Conservation (phyloP, 192 early-diverging fungal species). For the Linnemannia elongata region DNA sequence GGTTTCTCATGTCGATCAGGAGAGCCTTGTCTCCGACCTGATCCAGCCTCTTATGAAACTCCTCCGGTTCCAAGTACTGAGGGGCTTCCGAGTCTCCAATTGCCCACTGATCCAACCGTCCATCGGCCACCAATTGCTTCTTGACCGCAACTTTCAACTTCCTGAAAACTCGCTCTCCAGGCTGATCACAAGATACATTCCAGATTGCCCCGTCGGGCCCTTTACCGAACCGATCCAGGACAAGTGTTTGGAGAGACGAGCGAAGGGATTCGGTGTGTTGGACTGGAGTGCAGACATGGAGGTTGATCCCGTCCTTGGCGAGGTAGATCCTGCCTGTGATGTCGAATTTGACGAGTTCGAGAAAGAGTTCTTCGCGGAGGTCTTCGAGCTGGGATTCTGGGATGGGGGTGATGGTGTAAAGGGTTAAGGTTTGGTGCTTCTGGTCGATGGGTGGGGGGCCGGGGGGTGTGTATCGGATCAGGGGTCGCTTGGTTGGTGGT, state of each 20-base stretch:
- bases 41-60: slow-evolving; percentile 71
- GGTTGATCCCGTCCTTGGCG: slow-evolving; percentile 81
- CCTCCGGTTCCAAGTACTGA: slow-evolving; percentile 72
- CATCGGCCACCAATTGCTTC: slow-evolving; percentile 59
- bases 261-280: slow-evolving; percentile 54
- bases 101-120: slow-evolving; percentile 16
- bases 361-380: slow-evolving; percentile 57
- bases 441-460: slow-evolving; percentile 12
- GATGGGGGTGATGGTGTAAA: slow-evolving; percentile 64
- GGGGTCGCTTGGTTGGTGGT: neutral
- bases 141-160: slow-evolving; percentile 76
- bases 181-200: slow-evolving; percentile 75
- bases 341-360: slow-evolving; percentile 56
- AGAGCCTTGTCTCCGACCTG: slow-evolving; percentile 62
- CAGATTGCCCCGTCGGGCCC: slow-evolving; percentile 42
- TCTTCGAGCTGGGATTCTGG: slow-evolving; percentile 27
- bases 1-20: slow-evolving; percentile 85
- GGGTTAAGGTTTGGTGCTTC: slow-evolving; percentile 60
- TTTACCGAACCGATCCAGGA: slow-evolving; percentile 33
- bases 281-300: slow-evolving; percentile 75
- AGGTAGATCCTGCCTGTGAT: slow-evolving; percentile 84
- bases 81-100: slow-evolving; percentile 60
- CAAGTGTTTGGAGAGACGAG: slow-evolving; percentile 30
- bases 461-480: slow-evolving; percentile 33
- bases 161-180: slow-evolving; percentile 64